phyloP scores from a whole-genome alignment of 2,329 filamentous ascomycete species.

The Ceratocystis colombiana region DNA sequence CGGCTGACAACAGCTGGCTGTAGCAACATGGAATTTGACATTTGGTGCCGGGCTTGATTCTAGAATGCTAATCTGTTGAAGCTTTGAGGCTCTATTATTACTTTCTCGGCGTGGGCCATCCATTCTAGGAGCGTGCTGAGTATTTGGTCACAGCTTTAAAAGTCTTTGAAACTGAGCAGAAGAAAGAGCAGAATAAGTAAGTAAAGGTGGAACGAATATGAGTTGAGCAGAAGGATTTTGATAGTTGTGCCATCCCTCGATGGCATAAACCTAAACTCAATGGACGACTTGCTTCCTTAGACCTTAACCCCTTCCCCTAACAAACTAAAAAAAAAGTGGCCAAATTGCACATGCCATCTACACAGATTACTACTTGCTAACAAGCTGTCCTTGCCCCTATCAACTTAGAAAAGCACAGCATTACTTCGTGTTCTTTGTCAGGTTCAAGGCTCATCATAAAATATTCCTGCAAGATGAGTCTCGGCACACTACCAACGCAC shows the following conservation, averaged over 20 bases:
- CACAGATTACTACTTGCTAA: conserved; percentile 10
- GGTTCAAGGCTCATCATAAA: not conserved
- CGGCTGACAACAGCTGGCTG: not conserved
- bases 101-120: not conserved
- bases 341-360: conserved; percentile 23
- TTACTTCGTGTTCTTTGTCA: not conserved
- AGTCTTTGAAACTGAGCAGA: not conserved
- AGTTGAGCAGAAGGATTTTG: not conserved
- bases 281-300: not conserved
- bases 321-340: conserved; percentile 16
- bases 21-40: not conserved
- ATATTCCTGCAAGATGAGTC: conserved; percentile 18
- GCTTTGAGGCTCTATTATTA: conserved; percentile 8
- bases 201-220: too few relatives aligned
- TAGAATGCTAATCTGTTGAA: not conserved
- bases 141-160: conserved; percentile 1
- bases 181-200: not conserved
- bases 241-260: conserved; percentile 1
- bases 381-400: not conserved
- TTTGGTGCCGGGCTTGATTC: not conserved
- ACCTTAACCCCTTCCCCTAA: not conserved
- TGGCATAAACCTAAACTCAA: not conserved
- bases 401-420: not conserved
- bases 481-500: conserved; percentile 10
- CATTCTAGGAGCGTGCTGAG: not conserved